These are phyloP conservation scores for Breviolum minutum DNA, from an alignment of 73 alveolate genomes.

Conservation along the genomic window DNA sequence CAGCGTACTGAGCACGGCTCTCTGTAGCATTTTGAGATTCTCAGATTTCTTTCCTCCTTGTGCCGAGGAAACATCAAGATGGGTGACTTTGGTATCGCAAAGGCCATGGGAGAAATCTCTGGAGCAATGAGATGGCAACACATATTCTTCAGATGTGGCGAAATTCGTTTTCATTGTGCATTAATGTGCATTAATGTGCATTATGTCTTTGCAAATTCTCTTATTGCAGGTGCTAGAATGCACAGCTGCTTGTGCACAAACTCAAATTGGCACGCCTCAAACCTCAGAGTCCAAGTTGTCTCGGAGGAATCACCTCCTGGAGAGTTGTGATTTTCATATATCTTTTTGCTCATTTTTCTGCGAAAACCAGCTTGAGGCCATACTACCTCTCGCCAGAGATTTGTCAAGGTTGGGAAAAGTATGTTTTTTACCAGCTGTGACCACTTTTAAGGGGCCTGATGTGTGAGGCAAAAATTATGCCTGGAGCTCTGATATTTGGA, in stretches of 20 bases:
- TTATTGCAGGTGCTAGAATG: conserved; percentile 95
- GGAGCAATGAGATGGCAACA: background rate
- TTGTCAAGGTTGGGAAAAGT: conserved; percentile 56
- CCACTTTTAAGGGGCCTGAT: background rate
- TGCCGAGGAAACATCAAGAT: conserved; percentile 95
- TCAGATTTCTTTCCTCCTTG: background rate
- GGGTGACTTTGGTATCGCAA: conserved; percentile 98
- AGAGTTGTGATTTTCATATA: background rate
- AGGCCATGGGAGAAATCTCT: conserved; percentile 12
- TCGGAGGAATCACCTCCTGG: background rate
- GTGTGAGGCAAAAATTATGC: conserved; percentile 85
- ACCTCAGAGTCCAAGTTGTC: background rate
- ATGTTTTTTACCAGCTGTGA: background rate
- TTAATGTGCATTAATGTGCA: background rate
- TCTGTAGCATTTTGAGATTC: background rate
- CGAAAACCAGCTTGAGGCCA: conserved; percentile 96
- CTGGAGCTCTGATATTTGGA: conserved; percentile 97
- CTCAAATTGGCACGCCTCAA: conserved; percentile 97
- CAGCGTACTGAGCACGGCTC: background rate
- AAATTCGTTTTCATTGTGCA: background rate
- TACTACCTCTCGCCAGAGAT: conserved; percentile 97
- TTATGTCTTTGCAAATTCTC: background rate
- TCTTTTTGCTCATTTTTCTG: conserved; percentile 56
- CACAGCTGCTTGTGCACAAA: conserved; percentile 97
- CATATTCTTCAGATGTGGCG: background rate